These are phyloP conservation scores for Aspergillus glaucus DNA, from an alignment of 2,329 filamentous ascomycete species.

Conservation along the genomic window DNA sequence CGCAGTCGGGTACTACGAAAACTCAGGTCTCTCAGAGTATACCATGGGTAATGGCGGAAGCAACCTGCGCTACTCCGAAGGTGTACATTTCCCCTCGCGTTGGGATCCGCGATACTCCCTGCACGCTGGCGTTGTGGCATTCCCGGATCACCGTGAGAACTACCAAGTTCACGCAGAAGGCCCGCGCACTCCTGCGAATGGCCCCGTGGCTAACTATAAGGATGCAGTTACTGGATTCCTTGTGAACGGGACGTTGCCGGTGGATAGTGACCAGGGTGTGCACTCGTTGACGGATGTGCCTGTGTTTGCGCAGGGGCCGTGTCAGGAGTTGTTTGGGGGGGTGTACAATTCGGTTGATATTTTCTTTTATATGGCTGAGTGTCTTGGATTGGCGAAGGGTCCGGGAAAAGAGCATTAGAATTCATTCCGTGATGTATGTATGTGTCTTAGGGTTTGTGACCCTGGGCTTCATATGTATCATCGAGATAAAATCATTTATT, in stretches of 20 bases:
- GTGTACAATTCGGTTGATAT: constrained; percentile 36
- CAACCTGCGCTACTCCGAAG: constrained; percentile 60
- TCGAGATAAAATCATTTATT: too few relatives aligned
- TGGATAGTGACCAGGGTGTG: constrained; percentile 59
- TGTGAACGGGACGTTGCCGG: constrained; percentile 68
- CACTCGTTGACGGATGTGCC: constrained; percentile 73
- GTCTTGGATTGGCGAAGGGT: constrained; percentile 24
- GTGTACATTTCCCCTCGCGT: constrained; percentile 70
- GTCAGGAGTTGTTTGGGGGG: constrained; percentile 64
- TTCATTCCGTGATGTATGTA: too few relatives aligned
- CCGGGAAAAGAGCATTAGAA: too few relatives aligned
- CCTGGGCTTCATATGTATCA: too few relatives aligned
- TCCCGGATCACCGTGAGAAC: constrained; percentile 70
- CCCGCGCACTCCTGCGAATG: constrained; percentile 55
- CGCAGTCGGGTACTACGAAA: constrained; percentile 66
- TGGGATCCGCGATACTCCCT: constrained; percentile 82
- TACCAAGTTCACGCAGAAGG: constrained; percentile 64
- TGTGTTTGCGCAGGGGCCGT: constrained; percentile 72
- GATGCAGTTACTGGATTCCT: constrained; percentile 63
- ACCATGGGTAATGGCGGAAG: constrained; percentile 53
- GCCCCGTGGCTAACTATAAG: constrained; percentile 62
- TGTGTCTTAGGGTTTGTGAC: too few relatives aligned
- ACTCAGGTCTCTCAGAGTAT: constrained; percentile 72
- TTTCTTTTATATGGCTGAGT: constrained; percentile 36
- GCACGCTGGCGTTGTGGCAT: constrained; percentile 63